phyloP scores from a whole-genome alignment of 306 rosid species.

The Fragaria ananassa region DNA sequence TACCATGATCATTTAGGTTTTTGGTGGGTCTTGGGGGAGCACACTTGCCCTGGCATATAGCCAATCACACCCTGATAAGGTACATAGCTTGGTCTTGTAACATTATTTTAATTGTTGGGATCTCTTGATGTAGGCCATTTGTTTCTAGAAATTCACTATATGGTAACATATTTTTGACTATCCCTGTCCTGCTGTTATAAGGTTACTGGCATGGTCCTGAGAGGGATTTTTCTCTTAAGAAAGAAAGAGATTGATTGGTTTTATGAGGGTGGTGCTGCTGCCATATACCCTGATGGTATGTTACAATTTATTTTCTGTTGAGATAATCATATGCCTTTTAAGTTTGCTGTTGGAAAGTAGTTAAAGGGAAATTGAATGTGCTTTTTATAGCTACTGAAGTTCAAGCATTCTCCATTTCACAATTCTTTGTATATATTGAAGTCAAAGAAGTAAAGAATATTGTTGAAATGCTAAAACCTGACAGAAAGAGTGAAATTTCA shows the following conservation, averaged over 20 bases:
- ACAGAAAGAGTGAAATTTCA: neutral
- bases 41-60: conserved; percentile 91
- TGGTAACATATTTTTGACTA: conserved; percentile 19
- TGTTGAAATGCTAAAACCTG: neutral
- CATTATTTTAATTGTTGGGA: conserved; percentile 3
- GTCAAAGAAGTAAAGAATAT: neutral
- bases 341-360: neutral
- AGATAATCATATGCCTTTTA: neutral
- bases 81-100: conserved; percentile 20
- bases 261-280: conserved; percentile 98
- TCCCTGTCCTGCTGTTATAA: conserved; percentile 39
- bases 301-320: conserved; percentile 17
- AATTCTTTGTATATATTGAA: neutral
- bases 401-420: neutral
- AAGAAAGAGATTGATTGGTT: conserved; percentile 97
- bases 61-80: conserved; percentile 93
- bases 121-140: conserved; percentile 6
- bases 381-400: neutral
- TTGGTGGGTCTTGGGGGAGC: conserved; percentile 99
- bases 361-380: neutral
- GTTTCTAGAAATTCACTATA: conserved; percentile 10
- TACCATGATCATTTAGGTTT: conserved; percentile 57
- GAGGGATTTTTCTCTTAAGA: conserved; percentile 88
- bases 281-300: conserved; percentile 89
- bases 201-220: conserved; percentile 84